phyloP scores from a whole-genome alignment of 768 basidiomycete genomes.

The Baorangia bicolor region DNA sequence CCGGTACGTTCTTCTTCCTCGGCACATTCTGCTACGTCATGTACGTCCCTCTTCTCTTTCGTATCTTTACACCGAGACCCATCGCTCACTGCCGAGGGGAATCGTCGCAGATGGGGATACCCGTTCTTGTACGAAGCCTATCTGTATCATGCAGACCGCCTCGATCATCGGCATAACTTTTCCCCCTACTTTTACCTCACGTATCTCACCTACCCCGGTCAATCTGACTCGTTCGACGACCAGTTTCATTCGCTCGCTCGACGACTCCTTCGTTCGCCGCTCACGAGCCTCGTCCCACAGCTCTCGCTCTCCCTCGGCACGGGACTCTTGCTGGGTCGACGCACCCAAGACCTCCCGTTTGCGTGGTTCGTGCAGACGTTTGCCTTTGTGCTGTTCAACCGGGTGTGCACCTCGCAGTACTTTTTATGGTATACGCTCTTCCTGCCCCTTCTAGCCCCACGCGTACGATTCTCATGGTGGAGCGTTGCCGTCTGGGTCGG shows the following conservation, averaged over 20 bases:
- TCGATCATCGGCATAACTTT: slow-evolving; percentile 98
- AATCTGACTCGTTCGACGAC: slow-evolving; percentile 15
- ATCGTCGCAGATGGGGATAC: slow-evolving; percentile 77
- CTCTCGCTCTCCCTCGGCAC: slow-evolving; percentile 66
- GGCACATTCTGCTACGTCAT: slow-evolving; percentile 68
- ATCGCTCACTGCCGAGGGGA: background rate
- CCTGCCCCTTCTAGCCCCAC: slow-evolving; percentile 77
- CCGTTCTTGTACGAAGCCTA: slow-evolving; percentile 92
- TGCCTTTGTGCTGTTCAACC: slow-evolving; percentile 93
- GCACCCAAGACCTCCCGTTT: slow-evolving; percentile 62
- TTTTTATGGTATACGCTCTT: slow-evolving; percentile 96
- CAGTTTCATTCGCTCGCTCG: slow-evolving; percentile 36
- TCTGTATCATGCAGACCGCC: slow-evolving; percentile 85
- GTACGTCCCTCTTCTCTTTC: slow-evolving; percentile 46
- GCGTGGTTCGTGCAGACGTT: slow-evolving; percentile 92
- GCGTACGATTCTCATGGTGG: slow-evolving; percentile 49
- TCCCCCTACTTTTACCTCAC: slow-evolving; percentile 96
- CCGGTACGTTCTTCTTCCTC: slow-evolving; percentile 62
- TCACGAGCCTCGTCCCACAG: slow-evolving; percentile 84
- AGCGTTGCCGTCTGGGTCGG: slow-evolving; percentile 66
- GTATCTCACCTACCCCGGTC: slow-evolving; percentile 76
- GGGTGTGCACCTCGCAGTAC: slow-evolving; percentile 98
- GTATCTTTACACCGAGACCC: background rate
- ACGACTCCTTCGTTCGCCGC: slow-evolving; percentile 61
- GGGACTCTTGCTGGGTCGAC: slow-evolving; percentile 69